Conservation (phyloP, 1,284 basidiomycete species). For the Ceratobasidium papillatum region DNA sequence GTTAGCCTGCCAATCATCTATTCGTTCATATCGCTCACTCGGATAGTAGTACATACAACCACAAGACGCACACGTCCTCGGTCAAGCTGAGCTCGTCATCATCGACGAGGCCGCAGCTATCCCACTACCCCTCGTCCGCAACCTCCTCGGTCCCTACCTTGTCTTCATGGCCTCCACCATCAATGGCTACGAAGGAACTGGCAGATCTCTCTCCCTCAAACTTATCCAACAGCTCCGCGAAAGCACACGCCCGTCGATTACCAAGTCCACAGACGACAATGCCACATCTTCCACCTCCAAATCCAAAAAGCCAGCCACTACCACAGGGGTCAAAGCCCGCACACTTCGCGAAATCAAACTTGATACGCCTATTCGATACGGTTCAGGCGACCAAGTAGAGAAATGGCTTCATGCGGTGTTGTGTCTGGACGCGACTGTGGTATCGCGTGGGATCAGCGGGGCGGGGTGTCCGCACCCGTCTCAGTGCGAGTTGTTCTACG, state of each 20-base stretch:
- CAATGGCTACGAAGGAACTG: slow-evolving; percentile 99
- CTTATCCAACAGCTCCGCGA: slow-evolving; percentile 97
- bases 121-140: slow-evolving; percentile 92
- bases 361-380: slow-evolving; percentile 94
- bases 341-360: slow-evolving; percentile 94
- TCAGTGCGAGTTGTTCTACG: slow-evolving; percentile 94
- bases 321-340: slow-evolving; percentile 65
- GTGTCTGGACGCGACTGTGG: slow-evolving; percentile 91
- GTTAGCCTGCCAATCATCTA: slow-evolving; percentile 55
- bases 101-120: slow-evolving; percentile 99
- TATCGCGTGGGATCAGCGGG: slow-evolving; percentile 63
- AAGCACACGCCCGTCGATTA: slow-evolving; percentile 74
- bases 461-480: slow-evolving; percentile 94
- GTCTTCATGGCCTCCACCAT: slow-evolving; percentile 99
- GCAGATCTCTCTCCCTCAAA: slow-evolving; percentile 96
- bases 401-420: slow-evolving; percentile 93
- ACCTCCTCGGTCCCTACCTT: slow-evolving; percentile 96
- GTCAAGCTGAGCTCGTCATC: slow-evolving; percentile 97
- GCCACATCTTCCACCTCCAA: slow-evolving; percentile 59
- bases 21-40: slow-evolving; percentile 35
- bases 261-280: slow-evolving; percentile 63
- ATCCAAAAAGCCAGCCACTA: slow-evolving; percentile 61
- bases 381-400: slow-evolving; percentile 88
- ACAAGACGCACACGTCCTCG: slow-evolving; percentile 95
- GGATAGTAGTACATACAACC: slow-evolving; percentile 91